A percentile compares a stretch with the other conserved stretches of the same genome.
phyloP scores from a whole-genome alignment of 208 protist genomes.

The Wallacemonas rigidus region DNA sequence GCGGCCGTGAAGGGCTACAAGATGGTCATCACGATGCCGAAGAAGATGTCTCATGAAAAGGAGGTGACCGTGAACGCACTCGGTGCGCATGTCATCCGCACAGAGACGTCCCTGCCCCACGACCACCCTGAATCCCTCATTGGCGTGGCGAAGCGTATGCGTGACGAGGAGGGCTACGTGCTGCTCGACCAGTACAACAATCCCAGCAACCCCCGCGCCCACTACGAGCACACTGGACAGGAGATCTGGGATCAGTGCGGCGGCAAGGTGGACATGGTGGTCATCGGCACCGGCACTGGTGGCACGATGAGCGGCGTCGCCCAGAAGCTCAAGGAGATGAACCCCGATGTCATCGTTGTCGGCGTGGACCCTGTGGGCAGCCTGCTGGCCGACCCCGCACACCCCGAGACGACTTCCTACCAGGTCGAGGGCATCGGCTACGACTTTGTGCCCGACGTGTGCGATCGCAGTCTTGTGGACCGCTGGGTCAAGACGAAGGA shows the following conservation, averaged over 20 bases:
- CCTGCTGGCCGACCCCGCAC: conserved; percentile 93
- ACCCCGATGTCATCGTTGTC: conserved; percentile 88
- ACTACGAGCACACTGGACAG: conserved; percentile 95
- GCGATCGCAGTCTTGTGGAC: conserved; percentile 91
- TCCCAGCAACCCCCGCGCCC: conserved; percentile 93
- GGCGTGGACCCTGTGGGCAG: conserved; percentile 97
- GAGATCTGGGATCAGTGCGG: conserved; percentile 95
- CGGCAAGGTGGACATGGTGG: conserved; percentile 96
- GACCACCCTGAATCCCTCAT: conserved; percentile 97
- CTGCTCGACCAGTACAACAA: conserved; percentile 98
- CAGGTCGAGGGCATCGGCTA: conserved; percentile 98
- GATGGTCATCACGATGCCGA: conserved; percentile 97
- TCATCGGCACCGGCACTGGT: conserved; percentile 95
- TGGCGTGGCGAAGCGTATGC: conserved; percentile 91
- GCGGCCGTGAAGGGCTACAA: conserved; percentile 94
- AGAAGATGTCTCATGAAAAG: conserved; percentile 99
- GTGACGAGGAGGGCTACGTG: conserved; percentile 94
- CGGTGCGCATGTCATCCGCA: conserved; percentile 96
- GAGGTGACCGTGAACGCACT: conserved; percentile 89
- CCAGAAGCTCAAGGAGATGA: conserved; percentile 62
- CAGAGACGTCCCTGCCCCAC: conserved; percentile 94
- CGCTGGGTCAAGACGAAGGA: conserved; percentile 95
- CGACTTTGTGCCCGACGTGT: conserved; percentile 97
- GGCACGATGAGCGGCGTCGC: conserved; percentile 97
- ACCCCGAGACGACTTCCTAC: conserved; percentile 57